These are phyloP conservation scores for Rhododendron mucronatum DNA, from an alignment of 148 eudicot species.

Conservation along the genomic window DNA sequence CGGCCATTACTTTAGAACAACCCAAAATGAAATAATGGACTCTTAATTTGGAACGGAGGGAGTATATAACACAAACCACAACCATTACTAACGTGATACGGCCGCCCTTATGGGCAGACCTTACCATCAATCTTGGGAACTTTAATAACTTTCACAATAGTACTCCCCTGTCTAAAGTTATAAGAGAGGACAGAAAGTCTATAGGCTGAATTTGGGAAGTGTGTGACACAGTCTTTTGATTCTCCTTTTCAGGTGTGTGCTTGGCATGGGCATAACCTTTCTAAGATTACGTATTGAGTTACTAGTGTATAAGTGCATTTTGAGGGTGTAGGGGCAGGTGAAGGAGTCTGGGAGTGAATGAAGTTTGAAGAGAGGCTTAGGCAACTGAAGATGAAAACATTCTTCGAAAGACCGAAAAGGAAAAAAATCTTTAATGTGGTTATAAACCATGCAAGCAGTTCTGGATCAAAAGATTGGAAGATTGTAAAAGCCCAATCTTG, in stretches of 20 bases:
- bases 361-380: constrained; percentile 2
- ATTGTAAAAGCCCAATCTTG: neutral
- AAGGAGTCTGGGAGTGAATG: neutral
- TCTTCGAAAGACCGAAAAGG: neutral
- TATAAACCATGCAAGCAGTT: too few relatives aligned
- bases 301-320: neutral
- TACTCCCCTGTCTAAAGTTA: neutral
- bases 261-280: neutral
- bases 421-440: too few relatives aligned
- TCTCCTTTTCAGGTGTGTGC: neutral
- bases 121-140: too few relatives aligned
- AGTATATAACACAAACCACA: too few relatives aligned
- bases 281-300: neutral
- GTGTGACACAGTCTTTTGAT: neutral
- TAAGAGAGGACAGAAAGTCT: neutral
- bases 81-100: too few relatives aligned
- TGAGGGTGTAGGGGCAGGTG: neutral
- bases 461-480: neutral
- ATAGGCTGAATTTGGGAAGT: neutral
- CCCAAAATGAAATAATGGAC: too few relatives aligned
- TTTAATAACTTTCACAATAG: too few relatives aligned
- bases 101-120: too few relatives aligned
- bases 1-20: too few relatives aligned
- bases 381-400: neutral
- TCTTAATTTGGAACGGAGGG: too few relatives aligned